phyloP scores from a whole-genome alignment of 805 yeast genomes.

The Candida pseudofarinosa region DNA sequence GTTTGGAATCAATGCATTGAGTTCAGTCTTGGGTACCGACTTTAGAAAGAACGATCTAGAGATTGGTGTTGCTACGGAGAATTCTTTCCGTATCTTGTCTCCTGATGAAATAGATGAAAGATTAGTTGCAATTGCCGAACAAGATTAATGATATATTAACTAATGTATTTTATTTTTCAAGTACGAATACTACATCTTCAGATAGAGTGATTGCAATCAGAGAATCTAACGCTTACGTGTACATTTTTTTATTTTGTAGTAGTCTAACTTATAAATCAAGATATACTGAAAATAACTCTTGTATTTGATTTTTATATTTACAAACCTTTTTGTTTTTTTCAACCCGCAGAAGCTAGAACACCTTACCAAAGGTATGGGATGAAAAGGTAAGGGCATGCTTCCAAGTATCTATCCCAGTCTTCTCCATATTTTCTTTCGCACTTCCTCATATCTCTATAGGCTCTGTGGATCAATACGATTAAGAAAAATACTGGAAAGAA shows the following conservation, averaged over 20 bases:
- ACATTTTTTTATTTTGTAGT: neutral
- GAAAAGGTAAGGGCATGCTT: conserved; percentile 86
- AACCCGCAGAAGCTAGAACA: neutral
- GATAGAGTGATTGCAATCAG: neutral
- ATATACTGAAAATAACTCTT: neutral
- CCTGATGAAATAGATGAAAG: conserved; percentile 93
- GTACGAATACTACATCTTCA: no score
- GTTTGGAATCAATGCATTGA: conserved; percentile 79
- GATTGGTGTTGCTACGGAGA: conserved; percentile 79
- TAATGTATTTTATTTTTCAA: neutral
- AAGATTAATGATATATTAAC: conserved; percentile 50
- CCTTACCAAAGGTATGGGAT: conserved; percentile 76
- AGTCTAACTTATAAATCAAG: no score
- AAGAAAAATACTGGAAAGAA: conserved; percentile 92
- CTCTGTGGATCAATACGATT: conserved; percentile 82
- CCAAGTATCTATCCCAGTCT: conserved; percentile 85
- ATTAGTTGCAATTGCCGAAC: conserved; percentile 91
- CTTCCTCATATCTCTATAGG: conserved; percentile 80
- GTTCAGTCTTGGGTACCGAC: conserved; percentile 86
- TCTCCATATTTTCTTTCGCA: conserved; percentile 86
- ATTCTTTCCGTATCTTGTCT: conserved; percentile 66
- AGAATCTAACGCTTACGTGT: neutral
- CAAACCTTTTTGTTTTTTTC: neutral
- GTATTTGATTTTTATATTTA: neutral
- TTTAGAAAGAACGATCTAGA: conserved; percentile 92